Base-by-base conservation (phyloP, 345 rosid genomes). In the Leavenworthia alabamica region DNA sequence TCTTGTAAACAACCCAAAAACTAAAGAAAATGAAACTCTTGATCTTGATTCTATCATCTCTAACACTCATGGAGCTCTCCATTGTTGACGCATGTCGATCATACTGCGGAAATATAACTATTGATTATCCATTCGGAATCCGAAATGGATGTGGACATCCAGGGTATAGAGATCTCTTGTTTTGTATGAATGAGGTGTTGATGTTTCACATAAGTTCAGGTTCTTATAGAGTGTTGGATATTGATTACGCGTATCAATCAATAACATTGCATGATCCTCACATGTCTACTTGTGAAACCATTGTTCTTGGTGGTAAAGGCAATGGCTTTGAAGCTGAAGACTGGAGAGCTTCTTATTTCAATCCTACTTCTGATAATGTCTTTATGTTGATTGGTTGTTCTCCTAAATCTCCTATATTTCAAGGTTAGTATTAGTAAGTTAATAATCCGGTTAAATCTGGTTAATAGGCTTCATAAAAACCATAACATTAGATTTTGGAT, bases 341-440 rank as follows among this genome's bases (percentile, higher is more conserved):
- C 1, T 85, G 96, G 97, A 80, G 96, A 49, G 59, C 76, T 2
- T 79, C 91, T 12, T 93, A 85, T 66, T 79, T 93, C 71, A 73
- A 65, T 45, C 94, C 96, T 3, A 77, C 80, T 16, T 39, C 89
- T 1, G 85, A 93, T 52, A 93, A 86, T 29, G 96, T 83, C 54
- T 93, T 89, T 81, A 79, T 89, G 89, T 78, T 89, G 14, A 82
- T 93, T 3, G 88, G 96, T 10, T 93, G 97, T 72, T 86, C 90
- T 3, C 73, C 94, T 10, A 49, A 67, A 48, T 92, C 98, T 4
- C 90, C 96, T 0, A 83, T 86, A 51, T 89, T 89, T 81, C 86
- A 83, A 49, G 76, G 76, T 65, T 45, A 51, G 66, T 17, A 37
- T 65, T 45, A 51, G 66, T 17, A 37, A 17, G 45, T 23, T 40